These are phyloP conservation scores for Gossypium australe DNA, from an alignment of 345 rosid species.

Conservation along the genomic window DNA sequence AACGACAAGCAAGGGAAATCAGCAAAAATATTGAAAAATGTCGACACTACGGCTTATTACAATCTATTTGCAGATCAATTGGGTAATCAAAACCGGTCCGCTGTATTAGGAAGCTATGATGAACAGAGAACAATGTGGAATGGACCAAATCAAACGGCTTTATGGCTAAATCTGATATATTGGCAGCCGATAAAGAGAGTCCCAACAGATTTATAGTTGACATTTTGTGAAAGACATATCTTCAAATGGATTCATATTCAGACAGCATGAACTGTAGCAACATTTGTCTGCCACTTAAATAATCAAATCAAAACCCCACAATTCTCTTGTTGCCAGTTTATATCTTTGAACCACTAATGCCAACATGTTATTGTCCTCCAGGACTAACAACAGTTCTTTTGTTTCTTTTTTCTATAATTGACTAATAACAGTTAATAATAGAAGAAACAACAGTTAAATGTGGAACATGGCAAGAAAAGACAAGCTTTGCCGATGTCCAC, in stretches of 20 bases:
- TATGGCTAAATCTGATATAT: neutral
- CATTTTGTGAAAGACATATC: constrained; percentile 15
- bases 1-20: constrained; percentile 38
- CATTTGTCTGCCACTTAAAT: neutral
- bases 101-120: constrained; percentile 63
- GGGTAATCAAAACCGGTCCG: constrained; percentile 49
- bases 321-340: neutral
- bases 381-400: no score
- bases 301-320: neutral
- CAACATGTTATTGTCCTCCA: neutral
- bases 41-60: constrained; percentile 37
- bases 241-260: constrained; percentile 14
- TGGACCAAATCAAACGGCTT: constrained; percentile 19
- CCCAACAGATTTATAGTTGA: constrained; percentile 18
- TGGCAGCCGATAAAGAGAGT: constrained; percentile 9
- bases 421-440: no score
- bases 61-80: constrained; percentile 43
- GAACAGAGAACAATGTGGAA: constrained; percentile 69
- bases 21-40: constrained; percentile 39
- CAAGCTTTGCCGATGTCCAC: neutral
- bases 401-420: no score
- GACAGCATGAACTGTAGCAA: neutral
- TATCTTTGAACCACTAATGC: constrained; percentile 4
- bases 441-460: neutral
- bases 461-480: neutral